These are phyloP conservation scores for Saitozyma podzolica DNA, from an alignment of 768 basidiomycete species.

Conservation along the genomic window DNA sequence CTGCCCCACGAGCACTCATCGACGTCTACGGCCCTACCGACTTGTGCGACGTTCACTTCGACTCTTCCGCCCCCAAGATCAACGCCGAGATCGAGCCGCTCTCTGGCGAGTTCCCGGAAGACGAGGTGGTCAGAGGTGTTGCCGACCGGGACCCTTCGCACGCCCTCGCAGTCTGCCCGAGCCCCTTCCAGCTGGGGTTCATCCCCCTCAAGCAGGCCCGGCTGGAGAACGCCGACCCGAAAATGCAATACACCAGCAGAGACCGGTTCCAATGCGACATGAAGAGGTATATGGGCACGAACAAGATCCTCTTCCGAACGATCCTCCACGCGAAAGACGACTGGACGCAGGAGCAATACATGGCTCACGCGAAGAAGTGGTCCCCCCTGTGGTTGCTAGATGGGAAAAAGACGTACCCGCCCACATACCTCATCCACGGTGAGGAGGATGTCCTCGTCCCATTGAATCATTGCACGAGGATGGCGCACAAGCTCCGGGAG, in stretches of 20 bases:
- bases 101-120: conserved; percentile 5
- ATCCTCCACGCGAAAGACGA: too few relatives aligned
- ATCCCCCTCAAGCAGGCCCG: conserved; percentile 6
- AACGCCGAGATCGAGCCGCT: neutral
- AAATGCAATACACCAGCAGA: neutral
- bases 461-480: too few relatives aligned
- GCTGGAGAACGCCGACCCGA: conserved; percentile 4
- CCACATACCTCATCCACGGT: too few relatives aligned
- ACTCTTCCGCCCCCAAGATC: neutral
- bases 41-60: neutral
- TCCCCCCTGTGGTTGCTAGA: too few relatives aligned
- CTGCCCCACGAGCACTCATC: conserved; percentile 11
- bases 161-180: conserved; percentile 14
- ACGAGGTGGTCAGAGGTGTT: conserved; percentile 6
- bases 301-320: conserved; percentile 1
- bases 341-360: too few relatives aligned
- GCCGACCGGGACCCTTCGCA: conserved; percentile 5
- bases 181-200: conserved; percentile 1
- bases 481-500: too few relatives aligned
- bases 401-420: too few relatives aligned
- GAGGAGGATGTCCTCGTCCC: too few relatives aligned
- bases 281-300: conserved; percentile 11
- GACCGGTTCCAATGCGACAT: conserved; percentile 13
- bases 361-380: too few relatives aligned
- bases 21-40: conserved; percentile 11